phyloP scores from a whole-genome alignment of 805 yeast genomes.

The Schwanniomyces vanrijiae region DNA sequence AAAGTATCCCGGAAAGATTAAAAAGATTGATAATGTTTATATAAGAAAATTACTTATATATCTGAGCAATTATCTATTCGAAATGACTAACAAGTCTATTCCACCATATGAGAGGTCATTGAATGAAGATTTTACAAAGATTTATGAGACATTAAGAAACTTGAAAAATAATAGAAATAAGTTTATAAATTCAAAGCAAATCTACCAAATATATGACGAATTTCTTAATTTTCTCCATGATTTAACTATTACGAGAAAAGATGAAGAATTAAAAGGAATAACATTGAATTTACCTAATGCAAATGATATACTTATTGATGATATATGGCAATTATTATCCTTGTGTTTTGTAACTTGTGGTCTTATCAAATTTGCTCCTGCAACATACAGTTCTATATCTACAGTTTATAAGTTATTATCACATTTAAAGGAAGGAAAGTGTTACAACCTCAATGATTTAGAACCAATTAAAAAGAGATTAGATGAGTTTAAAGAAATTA shows the following conservation, averaged over 20 bases:
- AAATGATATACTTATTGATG: conserved; percentile 80
- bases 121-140: conserved; percentile 24
- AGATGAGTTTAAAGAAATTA: conserved; percentile 64
- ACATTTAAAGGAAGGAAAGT: conserved; percentile 78
- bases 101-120: conserved; percentile 38
- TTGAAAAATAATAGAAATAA: conserved; percentile 64
- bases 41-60: neutral
- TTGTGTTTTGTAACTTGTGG: conserved; percentile 92
- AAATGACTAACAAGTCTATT: conserved; percentile 13
- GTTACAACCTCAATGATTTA: conserved; percentile 82
- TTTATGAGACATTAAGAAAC: conserved; percentile 27
- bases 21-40: neutral
- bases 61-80: neutral
- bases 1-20: neutral
- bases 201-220: conserved; percentile 56
- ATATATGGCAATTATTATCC: conserved; percentile 83
- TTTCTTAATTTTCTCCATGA: conserved; percentile 57
- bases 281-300: conserved; percentile 41
- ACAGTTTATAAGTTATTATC: conserved; percentile 83
- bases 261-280: conserved; percentile 40
- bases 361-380: conserved; percentile 84
- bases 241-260: conserved; percentile 53
- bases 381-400: conserved; percentile 84
- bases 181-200: conserved; percentile 67
- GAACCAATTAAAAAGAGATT: conserved; percentile 74